These are phyloP conservation scores for Cercospora zeae-maydis DNA, from an alignment of 2,329 filamentous ascomycete species.

Conservation along the genomic window DNA sequence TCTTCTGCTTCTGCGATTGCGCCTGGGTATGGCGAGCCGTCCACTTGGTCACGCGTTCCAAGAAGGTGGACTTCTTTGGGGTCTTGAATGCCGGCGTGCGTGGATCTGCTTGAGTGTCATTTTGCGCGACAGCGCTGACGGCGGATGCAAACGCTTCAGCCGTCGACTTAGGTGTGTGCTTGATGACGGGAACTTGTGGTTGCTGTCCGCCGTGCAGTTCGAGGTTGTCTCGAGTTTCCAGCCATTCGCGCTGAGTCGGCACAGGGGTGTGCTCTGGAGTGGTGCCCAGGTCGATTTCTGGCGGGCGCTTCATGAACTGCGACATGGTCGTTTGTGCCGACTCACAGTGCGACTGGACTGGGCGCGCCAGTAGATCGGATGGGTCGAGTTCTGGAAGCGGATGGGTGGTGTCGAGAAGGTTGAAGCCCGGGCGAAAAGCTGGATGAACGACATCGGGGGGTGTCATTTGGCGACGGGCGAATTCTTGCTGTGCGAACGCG, in stretches of 20 bases:
- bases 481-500: constrained; percentile 36
- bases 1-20: constrained; percentile 3
- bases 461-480: constrained; percentile 20
- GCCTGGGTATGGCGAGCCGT: constrained; percentile 10
- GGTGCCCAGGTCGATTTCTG: constrained; percentile 28
- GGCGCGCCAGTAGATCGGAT: constrained; percentile 1
- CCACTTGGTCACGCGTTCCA: constrained; percentile 29
- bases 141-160: constrained; percentile 23
- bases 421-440: constrained; percentile 21
- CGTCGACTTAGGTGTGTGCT: constrained; percentile 26
- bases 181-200: constrained; percentile 30
- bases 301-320: constrained; percentile 27
- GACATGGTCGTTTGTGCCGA: constrained; percentile 31
- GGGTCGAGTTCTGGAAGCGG: constrained; percentile 17
- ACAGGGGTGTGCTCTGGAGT: constrained; percentile 27
- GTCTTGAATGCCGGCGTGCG: constrained; percentile 32
- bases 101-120: constrained; percentile 4
- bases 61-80: constrained; percentile 40
- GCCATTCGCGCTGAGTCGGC: constrained; percentile 39
- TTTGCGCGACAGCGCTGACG: constrained; percentile 13
- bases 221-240: constrained; percentile 41
- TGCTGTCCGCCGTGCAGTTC: constrained; percentile 33
- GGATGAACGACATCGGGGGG: constrained; percentile 29
- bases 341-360: constrained; percentile 13
- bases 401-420: constrained; percentile 16